Evolutionary conservation across 352 stramenopile genomes (phyloP).

Genomic region (Phytophthora fragariae): DNA sequence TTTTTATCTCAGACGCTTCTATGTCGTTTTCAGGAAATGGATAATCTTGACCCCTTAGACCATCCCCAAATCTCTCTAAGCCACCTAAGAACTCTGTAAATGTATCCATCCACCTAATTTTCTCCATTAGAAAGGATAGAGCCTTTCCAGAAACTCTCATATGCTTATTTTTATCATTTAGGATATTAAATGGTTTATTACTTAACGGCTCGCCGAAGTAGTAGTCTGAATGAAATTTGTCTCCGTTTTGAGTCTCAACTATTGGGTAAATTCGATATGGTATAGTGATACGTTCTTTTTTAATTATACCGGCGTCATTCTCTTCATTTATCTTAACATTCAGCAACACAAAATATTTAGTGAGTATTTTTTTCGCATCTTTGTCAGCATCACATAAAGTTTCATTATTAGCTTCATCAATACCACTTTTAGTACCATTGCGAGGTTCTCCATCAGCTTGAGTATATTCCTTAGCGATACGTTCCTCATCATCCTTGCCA

Average conservation of each 20-base stretch:
- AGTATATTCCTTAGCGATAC: background rate
- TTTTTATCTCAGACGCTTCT: too few relatives aligned
- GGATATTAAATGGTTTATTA: slow-evolving; percentile 3
- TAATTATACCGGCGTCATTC: too few relatives aligned
- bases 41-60: too few relatives aligned
- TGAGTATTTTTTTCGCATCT: background rate
- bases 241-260: slow-evolving; percentile 1
- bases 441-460: background rate
- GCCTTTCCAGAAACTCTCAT: background rate
- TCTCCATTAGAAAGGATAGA: slow-evolving; percentile 7
- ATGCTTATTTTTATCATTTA: background rate
- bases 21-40: too few relatives aligned
- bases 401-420: background rate
- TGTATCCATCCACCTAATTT: slow-evolving; percentile 17
- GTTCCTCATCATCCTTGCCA: background rate
- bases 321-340: too few relatives aligned
- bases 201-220: background rate
- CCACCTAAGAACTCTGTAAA: background rate
- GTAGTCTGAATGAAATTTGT: background rate
- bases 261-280: too few relatives aligned
- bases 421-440: slow-evolving; percentile 3
- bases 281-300: too few relatives aligned
- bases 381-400: background rate
- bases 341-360: too few relatives aligned
- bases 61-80: slow-evolving; percentile 10